Evolutionary conservation across 768 basidiomycete genomes (phyloP), one percentile per base, ranked within the genome.

Genomic region (Suillus brevipes): DNA sequence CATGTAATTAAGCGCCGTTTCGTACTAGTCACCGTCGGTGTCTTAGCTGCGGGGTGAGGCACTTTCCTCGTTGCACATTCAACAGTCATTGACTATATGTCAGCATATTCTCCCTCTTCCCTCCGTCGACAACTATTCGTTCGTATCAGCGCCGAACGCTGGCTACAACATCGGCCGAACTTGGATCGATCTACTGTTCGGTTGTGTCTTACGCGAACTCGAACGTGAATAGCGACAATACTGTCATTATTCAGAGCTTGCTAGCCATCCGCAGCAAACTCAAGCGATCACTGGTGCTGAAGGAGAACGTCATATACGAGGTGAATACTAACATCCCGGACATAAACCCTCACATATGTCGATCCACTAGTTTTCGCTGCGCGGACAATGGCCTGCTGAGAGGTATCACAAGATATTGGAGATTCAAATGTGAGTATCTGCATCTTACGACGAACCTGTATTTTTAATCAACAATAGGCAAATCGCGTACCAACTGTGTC

Each of bases 341-440:
- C 9, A 10, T 14, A 18, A 36, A 23, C 34, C 18, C 62, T 65
- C 43, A 10, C 60, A 67, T 6, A 67, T 37, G 20, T 34, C 61
- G 9, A 64, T 63, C 18, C 40, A 50, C 63, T 70, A 94, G 88
- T 87, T 92, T 72, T 93, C 92, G 0, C 75, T 95, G 28, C 77
- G 86, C 60, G 94, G 93, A 1, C 79, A 82, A 67, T 95, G 92
- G 94, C 94, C 94, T 1, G 84, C 85, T n/a, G 78, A 90, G 63
- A 78, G 94, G 65, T 94, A 94, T 72, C 85, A 89, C 43, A 85
- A 79, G 42, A 83, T 92, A 38, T 75, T 88, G 67, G 85, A 91
- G 28, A 71, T 91, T 8, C 91, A 92, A 68, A 71, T 88, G 91
- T 91, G 68, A 60, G 85, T 73, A 6, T 23, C 31, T 8, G 42